Conservation (phyloP, 1,284 basidiomycete species). For the Puccinia novopanici region DNA sequence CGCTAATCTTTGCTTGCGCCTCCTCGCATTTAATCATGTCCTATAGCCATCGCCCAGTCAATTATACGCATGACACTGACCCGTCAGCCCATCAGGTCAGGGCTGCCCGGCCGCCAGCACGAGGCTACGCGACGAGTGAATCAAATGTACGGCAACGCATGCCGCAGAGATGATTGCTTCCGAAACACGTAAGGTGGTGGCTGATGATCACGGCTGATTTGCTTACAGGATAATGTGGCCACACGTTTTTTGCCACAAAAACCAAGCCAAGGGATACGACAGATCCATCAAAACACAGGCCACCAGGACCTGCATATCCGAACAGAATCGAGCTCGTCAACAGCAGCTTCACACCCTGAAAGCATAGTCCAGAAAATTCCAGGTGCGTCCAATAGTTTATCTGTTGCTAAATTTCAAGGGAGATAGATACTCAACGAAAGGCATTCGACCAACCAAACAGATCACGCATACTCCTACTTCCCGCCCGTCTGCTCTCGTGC, state of each 20-base stretch:
- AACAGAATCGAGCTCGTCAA: slow-evolving; percentile 5
- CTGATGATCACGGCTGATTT: not conserved
- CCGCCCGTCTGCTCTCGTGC: not conserved
- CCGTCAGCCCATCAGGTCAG: not conserved
- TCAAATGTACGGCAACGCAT: slow-evolving; percentile 3
- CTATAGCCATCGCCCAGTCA: not conserved
- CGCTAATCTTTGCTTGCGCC: too few relatives aligned
- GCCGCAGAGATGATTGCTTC: not conserved
- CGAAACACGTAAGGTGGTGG: not conserved
- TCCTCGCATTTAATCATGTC: not conserved
- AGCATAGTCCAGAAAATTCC: not conserved
- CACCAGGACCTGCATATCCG: not conserved
- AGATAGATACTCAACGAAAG: not conserved
- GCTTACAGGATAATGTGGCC: too few relatives aligned
- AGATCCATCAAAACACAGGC: not conserved
- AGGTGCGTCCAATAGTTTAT: not conserved
- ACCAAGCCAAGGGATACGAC: not conserved
- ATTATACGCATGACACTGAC: not conserved
- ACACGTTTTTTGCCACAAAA: not conserved
- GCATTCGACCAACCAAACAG: not conserved
- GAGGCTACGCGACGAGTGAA: not conserved
- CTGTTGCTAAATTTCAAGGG: not conserved
- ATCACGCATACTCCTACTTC: not conserved
- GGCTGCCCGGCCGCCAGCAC: not conserved
- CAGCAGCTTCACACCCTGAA: not conserved